Percentiles rank a stretch among this genome's conserved stretches.
These are phyloP conservation scores for Carex sylvatica DNA, from an alignment of 202 grass and related monocot species.

Conservation along the genomic window DNA sequence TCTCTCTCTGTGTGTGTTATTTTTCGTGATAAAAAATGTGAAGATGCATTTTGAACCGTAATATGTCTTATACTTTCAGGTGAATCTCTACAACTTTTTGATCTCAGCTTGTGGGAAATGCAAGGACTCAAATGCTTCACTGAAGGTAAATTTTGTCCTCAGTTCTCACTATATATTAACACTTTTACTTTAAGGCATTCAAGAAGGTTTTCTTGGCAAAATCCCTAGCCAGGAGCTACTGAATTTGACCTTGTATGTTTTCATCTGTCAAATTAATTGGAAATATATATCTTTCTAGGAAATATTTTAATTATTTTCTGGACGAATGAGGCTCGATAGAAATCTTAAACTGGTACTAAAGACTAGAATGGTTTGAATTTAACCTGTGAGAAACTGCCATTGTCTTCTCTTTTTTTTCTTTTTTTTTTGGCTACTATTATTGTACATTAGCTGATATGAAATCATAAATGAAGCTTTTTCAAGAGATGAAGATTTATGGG, in stretches of 20 bases:
- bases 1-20: neutral
- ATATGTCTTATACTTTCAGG: slow-evolving; percentile 46
- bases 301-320: neutral
- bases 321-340: neutral
- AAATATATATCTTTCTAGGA: neutral
- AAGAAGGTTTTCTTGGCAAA: neutral
- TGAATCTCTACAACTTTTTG: slow-evolving; percentile 98
- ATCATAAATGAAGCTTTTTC: slow-evolving; percentile 70
- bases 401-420: neutral
- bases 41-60: slow-evolving; percentile 1
- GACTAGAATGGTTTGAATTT: neutral
- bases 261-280: neutral
- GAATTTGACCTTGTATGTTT: neutral
- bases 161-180: neutral
- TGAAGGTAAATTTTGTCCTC: slow-evolving; percentile 40
- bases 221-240: neutral
- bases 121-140: slow-evolving; percentile 78
- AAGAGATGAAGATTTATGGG: slow-evolving; percentile 87
- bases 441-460: slow-evolving; percentile 16
- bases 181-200: neutral
- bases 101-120: slow-evolving; percentile 87
- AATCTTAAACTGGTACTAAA: neutral
- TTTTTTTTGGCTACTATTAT: neutral
- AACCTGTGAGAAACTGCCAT: neutral
- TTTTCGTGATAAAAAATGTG: neutral